A percentile compares a stretch with the other conserved stretches of the same genome.
Conservation (phyloP, 2,329 filamentous ascomycete genomes). For the Fusarium sp. region DNA sequence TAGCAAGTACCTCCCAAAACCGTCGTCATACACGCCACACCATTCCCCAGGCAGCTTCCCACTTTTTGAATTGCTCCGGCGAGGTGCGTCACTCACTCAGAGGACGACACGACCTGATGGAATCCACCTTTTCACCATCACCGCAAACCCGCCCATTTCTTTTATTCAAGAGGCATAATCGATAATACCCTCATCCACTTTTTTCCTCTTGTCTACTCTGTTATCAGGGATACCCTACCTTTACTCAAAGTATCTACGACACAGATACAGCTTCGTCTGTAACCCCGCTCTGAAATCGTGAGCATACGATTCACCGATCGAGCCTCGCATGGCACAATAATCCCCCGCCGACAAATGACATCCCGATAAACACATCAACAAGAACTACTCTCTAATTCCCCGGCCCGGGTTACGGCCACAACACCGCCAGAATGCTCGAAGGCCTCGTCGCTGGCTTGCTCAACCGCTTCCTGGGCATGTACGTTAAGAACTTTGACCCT, state of each 20-base stretch:
- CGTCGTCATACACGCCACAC: conserved; percentile 45
- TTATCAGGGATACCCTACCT: conserved; percentile 10
- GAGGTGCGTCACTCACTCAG: conserved; percentile 37
- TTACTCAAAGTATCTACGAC: neutral
- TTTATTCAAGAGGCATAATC: conserved; percentile 13
- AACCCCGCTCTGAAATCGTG: conserved; percentile 20
- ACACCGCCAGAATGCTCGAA: conserved; percentile 84
- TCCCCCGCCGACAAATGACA: conserved; percentile 40
- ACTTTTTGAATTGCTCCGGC: conserved; percentile 39
- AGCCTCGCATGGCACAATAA: conserved; percentile 40
- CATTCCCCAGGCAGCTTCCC: conserved; percentile 39
- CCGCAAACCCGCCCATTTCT: conserved; percentile 8
- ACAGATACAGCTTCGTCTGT: neutral
- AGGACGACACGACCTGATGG: conserved; percentile 20
- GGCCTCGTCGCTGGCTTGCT: conserved; percentile 95
- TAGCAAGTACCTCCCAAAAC: conserved; percentile 17
- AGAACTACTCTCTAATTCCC: conserved; percentile 52
- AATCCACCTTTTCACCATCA: conserved; percentile 35
- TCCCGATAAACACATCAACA: conserved; percentile 31
- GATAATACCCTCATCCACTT: conserved; percentile 30
- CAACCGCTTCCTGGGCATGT: conserved; percentile 99
- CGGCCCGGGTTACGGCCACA: conserved; percentile 78
- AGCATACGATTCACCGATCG: conserved; percentile 16
- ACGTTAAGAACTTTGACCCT: conserved; percentile 99
- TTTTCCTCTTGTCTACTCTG: conserved; percentile 7